These are phyloP conservation scores for Hypoxylon rubiginosum DNA, from an alignment of 2,329 filamentous ascomycete genomes.

Conservation along the genomic window DNA sequence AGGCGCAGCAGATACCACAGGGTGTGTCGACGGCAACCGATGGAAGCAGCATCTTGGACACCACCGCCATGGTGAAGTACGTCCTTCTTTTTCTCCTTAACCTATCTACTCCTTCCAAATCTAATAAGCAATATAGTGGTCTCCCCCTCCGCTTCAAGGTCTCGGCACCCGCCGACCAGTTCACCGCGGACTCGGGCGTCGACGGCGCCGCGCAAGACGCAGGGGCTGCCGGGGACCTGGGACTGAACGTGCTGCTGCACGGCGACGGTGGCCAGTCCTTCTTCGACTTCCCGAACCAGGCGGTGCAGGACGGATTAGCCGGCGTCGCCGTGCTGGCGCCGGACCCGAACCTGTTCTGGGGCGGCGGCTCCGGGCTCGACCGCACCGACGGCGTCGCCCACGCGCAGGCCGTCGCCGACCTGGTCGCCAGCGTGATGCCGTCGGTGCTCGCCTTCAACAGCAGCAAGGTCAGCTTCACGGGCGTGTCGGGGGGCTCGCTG, in stretches of 20 bases:
- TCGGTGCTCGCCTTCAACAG: conserved; percentile 67
- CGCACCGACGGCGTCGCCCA: conserved; percentile 69
- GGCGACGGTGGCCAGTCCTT: conserved; percentile 72
- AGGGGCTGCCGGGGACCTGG: conserved; percentile 55
- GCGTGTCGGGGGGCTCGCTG: conserved; percentile 68
- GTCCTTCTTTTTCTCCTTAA: conserved; percentile 27
- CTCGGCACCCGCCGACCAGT: conserved; percentile 66
- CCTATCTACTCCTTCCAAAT: neutral
- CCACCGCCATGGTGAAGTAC: conserved; percentile 67
- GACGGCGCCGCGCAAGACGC: conserved; percentile 57
- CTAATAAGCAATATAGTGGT: conserved; percentile 53
- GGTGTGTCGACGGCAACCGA: conserved; percentile 62
- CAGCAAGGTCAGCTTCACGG: conserved; percentile 68
- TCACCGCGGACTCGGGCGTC: conserved; percentile 64
- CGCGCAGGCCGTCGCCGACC: conserved; percentile 67
- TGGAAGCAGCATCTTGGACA: conserved; percentile 68
- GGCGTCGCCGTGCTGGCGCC: conserved; percentile 68
- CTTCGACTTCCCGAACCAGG: conserved; percentile 70
- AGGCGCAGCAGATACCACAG: conserved; percentile 51
- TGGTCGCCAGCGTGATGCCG: conserved; percentile 64
- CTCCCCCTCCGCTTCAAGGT: conserved; percentile 69
- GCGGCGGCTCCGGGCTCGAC: conserved; percentile 64
- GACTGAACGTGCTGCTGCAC: conserved; percentile 70
- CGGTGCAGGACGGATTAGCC: conserved; percentile 63
- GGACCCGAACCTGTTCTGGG: conserved; percentile 69